phyloP scores from a whole-genome alignment of 1,284 basidiomycete species.

The Cryptococcus maquisensis region DNA sequence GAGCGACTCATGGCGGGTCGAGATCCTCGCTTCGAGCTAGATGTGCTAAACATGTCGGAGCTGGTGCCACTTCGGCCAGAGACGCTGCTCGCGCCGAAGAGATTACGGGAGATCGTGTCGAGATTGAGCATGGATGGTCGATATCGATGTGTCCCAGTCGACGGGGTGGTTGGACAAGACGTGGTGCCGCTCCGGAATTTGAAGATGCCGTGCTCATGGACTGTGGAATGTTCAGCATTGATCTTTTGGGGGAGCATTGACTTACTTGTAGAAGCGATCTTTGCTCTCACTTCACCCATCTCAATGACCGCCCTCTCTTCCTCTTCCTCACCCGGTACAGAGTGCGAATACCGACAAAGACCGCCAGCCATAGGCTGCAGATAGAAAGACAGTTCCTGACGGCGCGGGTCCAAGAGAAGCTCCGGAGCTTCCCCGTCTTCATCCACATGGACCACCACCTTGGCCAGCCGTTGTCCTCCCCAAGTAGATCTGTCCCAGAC shows the following conservation, averaged over 20 bases:
- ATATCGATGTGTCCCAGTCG: constrained; percentile 58
- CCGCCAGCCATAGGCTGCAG: constrained; percentile 76
- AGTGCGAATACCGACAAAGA: constrained; percentile 56
- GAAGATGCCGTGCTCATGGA: constrained; percentile 80
- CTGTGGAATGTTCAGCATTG: constrained; percentile 48
- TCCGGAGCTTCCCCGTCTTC: constrained; percentile 57
- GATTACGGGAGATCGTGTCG: constrained; percentile 65
- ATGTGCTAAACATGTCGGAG: constrained; percentile 28
- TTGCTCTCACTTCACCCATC: constrained; percentile 62
- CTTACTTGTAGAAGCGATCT: constrained; percentile 74
- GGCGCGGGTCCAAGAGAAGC: constrained; percentile 61
- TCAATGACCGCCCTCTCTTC: constrained; percentile 64
- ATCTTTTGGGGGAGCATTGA: constrained; percentile 7
- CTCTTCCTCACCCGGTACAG: constrained; percentile 60
- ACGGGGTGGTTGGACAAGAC: constrained; percentile 75
- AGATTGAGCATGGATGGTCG: constrained; percentile 75
- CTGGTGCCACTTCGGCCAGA: constrained; percentile 24
- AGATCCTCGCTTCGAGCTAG: constrained; percentile 23
- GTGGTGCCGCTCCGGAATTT: constrained; percentile 70
- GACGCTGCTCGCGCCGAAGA: constrained; percentile 40
- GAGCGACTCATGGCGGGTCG: constrained; percentile 28
- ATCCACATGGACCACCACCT: constrained; percentile 78
- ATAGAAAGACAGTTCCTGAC: constrained; percentile 61
- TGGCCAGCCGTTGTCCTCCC: constrained; percentile 73
- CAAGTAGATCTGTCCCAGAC: constrained; percentile 75